Base-by-base conservation (phyloP, 2,329 filamentous ascomycete genomes). In the Daldinia sp. region DNA sequence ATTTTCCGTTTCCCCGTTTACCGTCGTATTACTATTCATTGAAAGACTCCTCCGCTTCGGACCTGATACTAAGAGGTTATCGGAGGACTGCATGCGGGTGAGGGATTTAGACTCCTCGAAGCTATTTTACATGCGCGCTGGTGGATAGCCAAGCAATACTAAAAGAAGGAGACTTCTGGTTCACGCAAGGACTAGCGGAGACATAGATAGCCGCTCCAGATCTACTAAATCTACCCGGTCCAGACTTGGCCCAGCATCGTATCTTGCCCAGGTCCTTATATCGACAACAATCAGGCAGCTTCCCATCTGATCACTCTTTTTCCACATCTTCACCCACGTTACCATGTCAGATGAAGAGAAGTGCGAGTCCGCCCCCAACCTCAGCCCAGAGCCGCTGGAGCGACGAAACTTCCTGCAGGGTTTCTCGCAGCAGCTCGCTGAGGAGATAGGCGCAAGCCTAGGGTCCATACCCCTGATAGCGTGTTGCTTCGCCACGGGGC, bases 401-500 rank as follows among this genome's bases (percentile, higher is more conserved):
- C 42, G 35, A 28, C 33, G 35, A 30, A 37, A 7, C 26, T 35
- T 26, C 15, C 50, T 44, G 20, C 58, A 51, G 6, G 44, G 51
- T 23, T 64, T 71, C 46, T n/a, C 69, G 7, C 42, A 28, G 28
- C 68, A 35, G 10, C 72, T 76, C 28, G 73, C 73, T 10, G 68
- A 73, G 0, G 70, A 73, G 13, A 62, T 76, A 20, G 68, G 70
- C 28, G 48, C 68, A 4, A 56, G 55, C 37, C 18, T 73, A 18
- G 74, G 71, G 20, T 69, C 71, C 30, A 15, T 74, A 23, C 72
- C 73, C 56, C 65, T 77, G 33, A 56, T 77, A 15, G 71, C 73
- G 51, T 75, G 72, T 37, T 76, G 74, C 58, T 72, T 77, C 33
- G 72, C 70, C 13, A 76, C 75, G 6, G 75, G 75, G 3, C 74